Base-by-base conservation (phyloP, 805 yeast genomes). In the Tetrapisispora nanseiensis region DNA sequence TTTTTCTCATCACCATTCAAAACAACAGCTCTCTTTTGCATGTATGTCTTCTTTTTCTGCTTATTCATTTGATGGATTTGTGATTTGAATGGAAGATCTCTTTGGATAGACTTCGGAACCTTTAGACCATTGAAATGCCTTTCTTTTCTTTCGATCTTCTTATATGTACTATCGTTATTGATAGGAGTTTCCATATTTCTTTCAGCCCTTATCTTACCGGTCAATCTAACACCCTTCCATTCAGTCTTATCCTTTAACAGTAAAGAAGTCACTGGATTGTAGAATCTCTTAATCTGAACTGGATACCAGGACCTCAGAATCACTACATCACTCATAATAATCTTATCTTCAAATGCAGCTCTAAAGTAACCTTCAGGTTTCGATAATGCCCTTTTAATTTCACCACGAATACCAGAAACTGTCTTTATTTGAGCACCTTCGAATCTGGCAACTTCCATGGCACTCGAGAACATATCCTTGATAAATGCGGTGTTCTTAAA, bases 401-500 rank as follows among this genome's bases (percentile, higher is more conserved):
- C 97, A 63, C 99, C 99, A 52, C 98, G 72, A 45, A 92, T 86
- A 46, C 99, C 98, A 7, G 95, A 85, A 4, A 92, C 98, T 0
- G 98, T 94, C 63, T 87, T 83, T 58, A 92, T 87, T 36, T 87
- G 81, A 0, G 98, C 98, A 45, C 99, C 99, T 68, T 92, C 98
- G 58, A 92, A 92, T 61, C 87, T 85, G 31, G 97, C 97, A 44
- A 90, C 95, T 66, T 92, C 99, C 65, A 92, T 71, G 0, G 95
- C 75, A 46, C 92, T 80, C 22, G 82, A 71, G 62, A 92, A 92
- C 99, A 92, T 92, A 56, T 90, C 97, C 65, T 86, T 90, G 57
- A 92, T 82, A 61, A 94, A 92, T 1, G 98, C 98, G 4, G 98
- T 92, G 66, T 92, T 92, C 58, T 86, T 81, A 77, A 82, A 90